Evolutionary conservation across 176 grass and related monocot species (phyloP), one percentile per base, ranked within the genome.

Genomic region (Poa pratensis): DNA sequence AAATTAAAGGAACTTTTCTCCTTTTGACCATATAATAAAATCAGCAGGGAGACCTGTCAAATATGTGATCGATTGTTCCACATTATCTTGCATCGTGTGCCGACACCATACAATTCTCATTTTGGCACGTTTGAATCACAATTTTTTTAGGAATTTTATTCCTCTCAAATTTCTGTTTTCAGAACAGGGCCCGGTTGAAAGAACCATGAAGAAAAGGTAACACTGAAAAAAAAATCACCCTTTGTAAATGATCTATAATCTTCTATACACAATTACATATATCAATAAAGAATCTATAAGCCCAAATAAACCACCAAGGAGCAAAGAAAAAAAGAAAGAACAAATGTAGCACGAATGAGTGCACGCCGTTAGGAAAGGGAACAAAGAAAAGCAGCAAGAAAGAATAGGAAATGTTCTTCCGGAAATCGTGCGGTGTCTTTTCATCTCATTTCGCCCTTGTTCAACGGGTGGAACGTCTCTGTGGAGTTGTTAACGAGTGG

Each of bases 251-350:
- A 78, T 32, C 79, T 78, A 66, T 75, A 7, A 34, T 32, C 12
- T 28, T 50, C 16, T 75, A 75, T 75, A 54, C 48, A 54, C 73
- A 75, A 75, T 53, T 75, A 61, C 88, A 90, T 74, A 90, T 34
- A 90, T 26, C 22, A 62, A 62, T 67, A 83, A n/a, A 86, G 79
- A 86, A 90, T 86, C 19, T 5, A 12, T 53, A 34, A 17, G 34
- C 19, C 58, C 70, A 55, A 65, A 61, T 35, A 84, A 27, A 26
- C 37, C 76, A 15, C 48, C 69, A 17, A 58, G 48, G 19, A 66
- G 20, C 35, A 73, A 83, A 81, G 28, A 45, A 5, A 20, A 35
- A 82, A 40, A 82, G 24, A 22, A 8, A 19, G 48, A 88, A 61
- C 51, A 24, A 75, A 67, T 58, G 42, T 26, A 73, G 73, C 76